Base-by-base conservation (phyloP, 75 land plant species). In the Pseudotsuga menziesii region DNA sequence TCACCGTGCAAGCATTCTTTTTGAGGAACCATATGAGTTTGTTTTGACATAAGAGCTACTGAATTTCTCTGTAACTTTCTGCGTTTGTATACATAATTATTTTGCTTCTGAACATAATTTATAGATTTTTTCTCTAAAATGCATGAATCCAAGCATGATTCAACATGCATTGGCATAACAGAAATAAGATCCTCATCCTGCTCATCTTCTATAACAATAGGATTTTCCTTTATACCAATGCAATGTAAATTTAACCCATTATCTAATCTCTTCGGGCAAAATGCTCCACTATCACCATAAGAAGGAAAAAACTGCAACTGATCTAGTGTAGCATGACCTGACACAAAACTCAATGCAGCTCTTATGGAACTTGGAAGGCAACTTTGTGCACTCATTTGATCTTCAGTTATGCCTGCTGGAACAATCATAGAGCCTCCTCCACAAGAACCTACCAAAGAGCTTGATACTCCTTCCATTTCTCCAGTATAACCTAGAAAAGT, bases 1-100 rank as follows among this genome's bases (percentile, higher is more conserved):
- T 35, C 69, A 32, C 32, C 29, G 9, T 41, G 48, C 52, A 69
- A 69, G 22, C 19, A 69, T 3, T 41, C 72, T 2, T 69, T 69
- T 69, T 13, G 48, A 69, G 44, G 23, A 69, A 0, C 72, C 41
- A 41, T 41, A 41, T 69, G 52, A n/a, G 19, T 41, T 20, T 69
- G 48, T 41, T 69, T 69, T 69, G 72, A 44, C 72, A 69, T 7
- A 39, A 69, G 52, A n/a, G 72, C n/a, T 36, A 69, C 72, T 20
- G 72, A 69, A 69, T 69, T 69, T 39, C 72, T 22, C 35, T 69
- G 72, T 69, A 69, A 69, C 52, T 69, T 69, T 69, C 72, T 69
- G 41, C 72, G 72, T 20, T 69, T 69, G n/a, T 69, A 69, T 39
- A 69, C 72, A 69, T 69, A 69, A 39, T n/a, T 69, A 64, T 64